Conservation (phyloP, 2,329 filamentous ascomycete species). For the Ascochyta koolunga region DNA sequence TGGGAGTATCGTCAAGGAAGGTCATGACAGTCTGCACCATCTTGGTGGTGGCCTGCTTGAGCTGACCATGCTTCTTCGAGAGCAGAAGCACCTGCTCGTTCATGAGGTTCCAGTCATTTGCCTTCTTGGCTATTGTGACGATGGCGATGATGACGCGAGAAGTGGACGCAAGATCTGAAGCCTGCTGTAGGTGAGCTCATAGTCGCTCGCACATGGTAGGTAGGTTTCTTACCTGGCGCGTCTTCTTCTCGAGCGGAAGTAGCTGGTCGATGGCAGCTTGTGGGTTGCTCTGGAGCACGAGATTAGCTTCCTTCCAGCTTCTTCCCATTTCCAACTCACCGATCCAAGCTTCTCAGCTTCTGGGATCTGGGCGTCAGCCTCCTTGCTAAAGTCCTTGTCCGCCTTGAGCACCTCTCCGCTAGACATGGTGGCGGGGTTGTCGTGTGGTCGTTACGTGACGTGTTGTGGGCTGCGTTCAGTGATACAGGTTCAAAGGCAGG, state of each 20-base stretch:
- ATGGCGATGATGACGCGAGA: slow-evolving; percentile 86
- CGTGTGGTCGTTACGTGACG: slow-evolving; percentile 10
- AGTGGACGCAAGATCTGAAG: slow-evolving; percentile 94
- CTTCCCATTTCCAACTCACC: slow-evolving; percentile 56
- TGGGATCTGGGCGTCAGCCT: slow-evolving; percentile 88
- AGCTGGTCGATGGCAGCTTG: slow-evolving; percentile 94
- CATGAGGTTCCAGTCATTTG: slow-evolving; percentile 89
- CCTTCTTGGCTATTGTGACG: slow-evolving; percentile 92
- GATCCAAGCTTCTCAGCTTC: slow-evolving; percentile 89
- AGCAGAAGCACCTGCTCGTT: slow-evolving; percentile 95
- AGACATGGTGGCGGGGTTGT: slow-evolving; percentile 66
- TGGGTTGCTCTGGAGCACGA: slow-evolving; percentile 67
- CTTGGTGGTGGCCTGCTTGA: slow-evolving; percentile 97
- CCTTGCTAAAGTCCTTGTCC: slow-evolving; percentile 98
- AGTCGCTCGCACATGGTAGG: slow-evolving; percentile 12
- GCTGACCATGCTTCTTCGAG: slow-evolving; percentile 99
- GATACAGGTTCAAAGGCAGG: not conserved
- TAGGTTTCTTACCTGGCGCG: slow-evolving; percentile 74
- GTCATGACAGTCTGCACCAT: slow-evolving; percentile 98
- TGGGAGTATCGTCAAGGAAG: slow-evolving; percentile 86
- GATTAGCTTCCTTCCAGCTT: slow-evolving; percentile 25
- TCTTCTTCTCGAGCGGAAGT: slow-evolving; percentile 89
- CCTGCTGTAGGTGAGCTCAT: slow-evolving; percentile 58
- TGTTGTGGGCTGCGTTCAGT: not conserved
- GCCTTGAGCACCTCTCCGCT: slow-evolving; percentile 81